Evolutionary conservation across 1,284 basidiomycete genomes (phyloP).

Genomic region (Sanghuangporus weigelae): DNA sequence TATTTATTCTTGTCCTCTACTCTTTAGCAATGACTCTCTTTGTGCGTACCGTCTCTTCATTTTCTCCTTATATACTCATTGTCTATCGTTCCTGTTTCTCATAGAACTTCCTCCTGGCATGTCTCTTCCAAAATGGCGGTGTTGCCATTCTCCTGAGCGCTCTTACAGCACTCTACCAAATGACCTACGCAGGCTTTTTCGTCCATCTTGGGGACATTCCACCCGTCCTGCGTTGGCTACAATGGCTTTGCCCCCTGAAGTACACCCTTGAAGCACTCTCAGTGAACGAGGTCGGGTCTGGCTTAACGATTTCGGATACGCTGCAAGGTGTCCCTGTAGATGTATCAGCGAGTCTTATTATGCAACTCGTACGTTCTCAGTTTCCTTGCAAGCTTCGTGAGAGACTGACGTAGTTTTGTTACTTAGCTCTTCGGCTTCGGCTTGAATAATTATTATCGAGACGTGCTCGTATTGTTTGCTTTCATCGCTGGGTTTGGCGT

Average conservation of each 20-base stretch:
- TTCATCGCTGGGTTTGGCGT: constrained; percentile 76
- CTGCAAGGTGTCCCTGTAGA: constrained; percentile 78
- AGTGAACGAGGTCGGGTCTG: constrained; percentile 85
- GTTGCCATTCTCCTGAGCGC: constrained; percentile 83
- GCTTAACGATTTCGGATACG: constrained; percentile 75
- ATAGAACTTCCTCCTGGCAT: constrained; percentile 84
- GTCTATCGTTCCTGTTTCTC: constrained; percentile 2
- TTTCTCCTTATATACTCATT: background rate
- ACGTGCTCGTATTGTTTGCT: constrained; percentile 80
- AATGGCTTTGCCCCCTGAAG: constrained; percentile 72
- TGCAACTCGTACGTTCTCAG: constrained; percentile 72
- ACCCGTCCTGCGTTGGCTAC: constrained; percentile 80
- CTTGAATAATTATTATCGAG: constrained; percentile 71
- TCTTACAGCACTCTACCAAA: constrained; percentile 72
- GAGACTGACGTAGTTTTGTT: background rate
- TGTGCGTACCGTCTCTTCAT: constrained; percentile 40
- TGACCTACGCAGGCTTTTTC: constrained; percentile 84
- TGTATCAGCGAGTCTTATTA: constrained; percentile 75
- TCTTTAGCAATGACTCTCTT: constrained; percentile 80
- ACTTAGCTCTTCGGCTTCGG: constrained; percentile 79
- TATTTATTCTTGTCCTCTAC: constrained; percentile 73
- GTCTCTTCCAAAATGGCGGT: constrained; percentile 76
- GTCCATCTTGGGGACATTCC: constrained; percentile 78
- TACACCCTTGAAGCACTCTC: constrained; percentile 78
- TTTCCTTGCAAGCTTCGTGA: too few relatives aligned